Evolutionary conservation across 2,329 filamentous ascomycete species (phyloP).

Genomic region (Calonectria hongkongensis): DNA sequence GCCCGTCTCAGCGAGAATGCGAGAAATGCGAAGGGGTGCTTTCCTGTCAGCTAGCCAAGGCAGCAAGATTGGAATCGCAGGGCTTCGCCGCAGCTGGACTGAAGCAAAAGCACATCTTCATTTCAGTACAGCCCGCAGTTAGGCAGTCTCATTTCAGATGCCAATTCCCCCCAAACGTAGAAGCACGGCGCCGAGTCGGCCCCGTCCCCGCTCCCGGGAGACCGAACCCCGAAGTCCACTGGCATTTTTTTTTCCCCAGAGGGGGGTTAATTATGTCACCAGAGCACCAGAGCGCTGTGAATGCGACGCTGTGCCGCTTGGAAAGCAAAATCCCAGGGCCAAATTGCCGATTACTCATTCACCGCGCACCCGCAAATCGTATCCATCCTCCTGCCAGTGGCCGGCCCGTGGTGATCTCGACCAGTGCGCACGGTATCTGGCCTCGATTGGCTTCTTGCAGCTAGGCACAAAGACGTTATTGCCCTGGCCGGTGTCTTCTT

Average conservation of each 20-base stretch:
- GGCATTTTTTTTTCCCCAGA: neutral
- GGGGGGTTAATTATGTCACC: slow-evolving; percentile 19
- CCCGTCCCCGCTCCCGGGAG: slow-evolving; percentile 20
- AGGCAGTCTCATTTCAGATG: slow-evolving; percentile 16
- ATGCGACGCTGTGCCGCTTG: slow-evolving; percentile 10
- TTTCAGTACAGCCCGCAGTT: slow-evolving; percentile 3
- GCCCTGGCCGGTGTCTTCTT: neutral
- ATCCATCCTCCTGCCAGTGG: neutral
- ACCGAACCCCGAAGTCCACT: slow-evolving; percentile 21
- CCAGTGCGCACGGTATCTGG: slow-evolving; percentile 2
- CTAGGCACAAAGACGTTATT: neutral
- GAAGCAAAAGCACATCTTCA: slow-evolving; percentile 27
- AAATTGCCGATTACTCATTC: slow-evolving; percentile 24
- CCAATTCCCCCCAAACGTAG: slow-evolving; percentile 5
- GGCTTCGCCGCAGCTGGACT: slow-evolving; percentile 19
- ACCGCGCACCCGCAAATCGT: slow-evolving; percentile 12
- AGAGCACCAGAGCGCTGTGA: slow-evolving; percentile 10
- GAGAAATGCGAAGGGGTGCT: slow-evolving; percentile 1
- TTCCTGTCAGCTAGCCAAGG: slow-evolving; percentile 24
- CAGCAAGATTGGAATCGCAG: slow-evolving; percentile 33
- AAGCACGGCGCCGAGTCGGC: slow-evolving; percentile 18
- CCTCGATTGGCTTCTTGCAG: slow-evolving; percentile 14
- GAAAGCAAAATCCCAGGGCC: neutral
- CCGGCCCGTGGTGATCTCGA: slow-evolving; percentile 20
- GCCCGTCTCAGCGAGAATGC: slow-evolving; percentile 25